Conservation (phyloP, 2,329 filamentous ascomycete genomes). For the Fusarium pseudoanthophilum region DNA sequence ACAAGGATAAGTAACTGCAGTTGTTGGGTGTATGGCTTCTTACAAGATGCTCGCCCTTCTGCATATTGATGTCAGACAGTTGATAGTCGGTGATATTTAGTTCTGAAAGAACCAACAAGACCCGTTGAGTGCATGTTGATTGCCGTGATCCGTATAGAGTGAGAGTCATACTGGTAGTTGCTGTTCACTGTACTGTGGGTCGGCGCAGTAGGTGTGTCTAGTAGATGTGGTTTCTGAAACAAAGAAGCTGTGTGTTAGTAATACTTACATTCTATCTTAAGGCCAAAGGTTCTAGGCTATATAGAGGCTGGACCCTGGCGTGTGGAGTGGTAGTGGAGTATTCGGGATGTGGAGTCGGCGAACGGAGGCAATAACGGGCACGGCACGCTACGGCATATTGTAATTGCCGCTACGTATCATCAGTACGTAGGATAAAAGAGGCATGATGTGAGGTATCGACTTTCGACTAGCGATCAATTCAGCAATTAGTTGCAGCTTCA, state of each 20-base stretch:
- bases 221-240: rapidly evolving
- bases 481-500: background rate
- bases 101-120: background rate
- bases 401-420: background rate
- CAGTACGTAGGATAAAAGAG: background rate
- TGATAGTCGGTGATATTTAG: background rate
- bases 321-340: background rate
- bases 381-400: background rate
- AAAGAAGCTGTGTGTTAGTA: background rate
- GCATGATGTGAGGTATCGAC: rapidly evolving
- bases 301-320: background rate
- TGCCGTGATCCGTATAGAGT: background rate
- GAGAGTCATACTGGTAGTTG: background rate
- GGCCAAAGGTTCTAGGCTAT: background rate
- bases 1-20: background rate
- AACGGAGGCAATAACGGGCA: background rate
- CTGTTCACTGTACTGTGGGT: background rate
- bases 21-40: no score
- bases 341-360: background rate
- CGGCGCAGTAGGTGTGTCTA: background rate
- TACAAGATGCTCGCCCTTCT: background rate
- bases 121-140: background rate
- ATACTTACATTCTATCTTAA: no score
- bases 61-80: background rate
- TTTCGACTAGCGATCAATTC: no score